Base-by-base conservation (phyloP, 257 asterid species). In the Henckelia pumila region DNA sequence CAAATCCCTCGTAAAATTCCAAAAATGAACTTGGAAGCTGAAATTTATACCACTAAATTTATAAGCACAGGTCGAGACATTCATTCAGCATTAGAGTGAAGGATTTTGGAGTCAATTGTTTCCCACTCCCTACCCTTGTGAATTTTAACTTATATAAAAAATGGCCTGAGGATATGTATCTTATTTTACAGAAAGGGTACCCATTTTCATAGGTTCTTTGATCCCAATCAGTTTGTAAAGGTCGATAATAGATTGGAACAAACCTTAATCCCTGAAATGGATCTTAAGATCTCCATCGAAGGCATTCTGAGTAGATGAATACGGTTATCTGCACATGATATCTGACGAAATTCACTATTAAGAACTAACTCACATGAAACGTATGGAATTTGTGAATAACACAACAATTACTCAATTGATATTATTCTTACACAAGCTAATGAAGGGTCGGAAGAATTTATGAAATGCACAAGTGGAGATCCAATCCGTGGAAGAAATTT, bases 261-360 rank as follows among this genome's bases (percentile, higher is more conserved):
- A 67, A 91, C 97, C 97, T 88, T 85, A 75, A 94, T 94, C 74
- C 99, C 99, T 2, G 95, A 86, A 56, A 94, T 88, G 66, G 99
- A 80, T 73, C 81, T 84, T 75, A 77, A 53, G n/a, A 86, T 81
- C 76, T 84, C 95, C 96, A 89, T 81, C 1, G 95, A 80, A 73
- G 97, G 96, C 95, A 86, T 83, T 78, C 83, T 78, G 62, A 94
- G 87, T 53, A 94, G 78, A 73, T 81, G 88, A 81, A 94, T 78
- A 67, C 64, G 81, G 72, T 94, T 94, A 80, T 94, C 97, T 85
- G 97, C 89, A 75, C 96, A 86, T 19, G 99, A 94, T 70, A 94
- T 81, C 99, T 94, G 93, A 77, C 78, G 66, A 83, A 76, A 77
- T 59, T 62, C 32, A 77, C 79, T 73, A 73, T 78, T 64, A 68